phyloP scores from a whole-genome alignment of 176 grass and related monocot genomes.

The Typha latifolia region DNA sequence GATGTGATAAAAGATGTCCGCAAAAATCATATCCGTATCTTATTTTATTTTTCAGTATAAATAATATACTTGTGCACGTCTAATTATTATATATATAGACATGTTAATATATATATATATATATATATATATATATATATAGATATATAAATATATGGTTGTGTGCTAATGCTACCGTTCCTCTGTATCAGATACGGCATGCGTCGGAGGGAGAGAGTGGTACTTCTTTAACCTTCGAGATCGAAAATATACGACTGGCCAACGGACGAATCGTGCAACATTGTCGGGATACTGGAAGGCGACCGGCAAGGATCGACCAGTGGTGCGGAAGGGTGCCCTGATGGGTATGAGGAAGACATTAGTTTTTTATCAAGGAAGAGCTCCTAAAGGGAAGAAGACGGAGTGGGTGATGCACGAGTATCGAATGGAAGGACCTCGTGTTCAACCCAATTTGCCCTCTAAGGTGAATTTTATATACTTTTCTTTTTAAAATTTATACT shows the following conservation, averaged over 20 bases:
- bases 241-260: slow-evolving; percentile 76
- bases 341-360: slow-evolving; percentile 92
- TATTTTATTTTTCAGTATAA: no score
- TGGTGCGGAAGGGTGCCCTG: slow-evolving; percentile 19
- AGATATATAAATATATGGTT: no score
- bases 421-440: slow-evolving; percentile 38
- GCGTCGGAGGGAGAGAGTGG: slow-evolving; percentile 55
- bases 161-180: no score
- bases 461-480: neutral
- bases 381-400: slow-evolving; percentile 86
- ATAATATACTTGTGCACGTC: no score
- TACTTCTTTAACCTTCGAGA: slow-evolving; percentile 81
- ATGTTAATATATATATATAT: no score
- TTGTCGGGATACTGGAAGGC: slow-evolving; percentile 89
- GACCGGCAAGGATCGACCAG: slow-evolving; percentile 63
- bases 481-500: no score
- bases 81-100: no score
- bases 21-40: no score
- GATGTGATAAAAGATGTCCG: no score
- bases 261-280: slow-evolving; percentile 69
- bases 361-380: slow-evolving; percentile 84
- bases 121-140: no score
- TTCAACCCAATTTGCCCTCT: slow-evolving; percentile 11
- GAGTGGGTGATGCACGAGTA: slow-evolving; percentile 99
- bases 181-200: slow-evolving; percentile 25